Conservation (phyloP, 2,329 filamentous ascomycete species). For the Trichoderma sp. region DNA sequence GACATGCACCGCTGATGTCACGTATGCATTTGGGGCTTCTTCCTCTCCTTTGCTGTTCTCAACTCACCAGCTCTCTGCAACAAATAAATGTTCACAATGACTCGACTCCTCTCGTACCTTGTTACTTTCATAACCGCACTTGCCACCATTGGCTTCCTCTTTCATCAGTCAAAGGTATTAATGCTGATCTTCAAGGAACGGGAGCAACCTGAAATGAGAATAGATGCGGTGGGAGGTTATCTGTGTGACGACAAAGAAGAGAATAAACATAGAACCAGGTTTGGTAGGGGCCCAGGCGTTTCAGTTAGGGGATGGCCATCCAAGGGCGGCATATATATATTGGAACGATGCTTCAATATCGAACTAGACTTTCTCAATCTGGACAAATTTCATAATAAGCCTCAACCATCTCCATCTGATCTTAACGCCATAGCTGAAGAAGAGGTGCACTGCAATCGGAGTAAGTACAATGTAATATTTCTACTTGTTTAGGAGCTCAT, state of each 20-base stretch:
- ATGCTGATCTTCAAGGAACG: not conserved
- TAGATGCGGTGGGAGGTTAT: not conserved
- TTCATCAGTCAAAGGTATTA: not conserved
- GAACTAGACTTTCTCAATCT: constrained; percentile 1
- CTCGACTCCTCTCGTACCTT: not conserved
- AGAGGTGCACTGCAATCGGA: not conserved
- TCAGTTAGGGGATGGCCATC: not conserved
- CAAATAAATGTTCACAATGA: not conserved
- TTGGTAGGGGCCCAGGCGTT: not conserved
- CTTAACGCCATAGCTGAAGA: not conserved
- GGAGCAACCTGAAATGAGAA: not conserved
- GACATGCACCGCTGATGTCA: not conserved
- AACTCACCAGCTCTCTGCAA: not conserved
- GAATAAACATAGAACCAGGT: not conserved
- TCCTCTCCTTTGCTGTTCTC: not conserved
- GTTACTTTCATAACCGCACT: not conserved
- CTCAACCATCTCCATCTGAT: not conserved
- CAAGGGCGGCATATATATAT: not conserved
- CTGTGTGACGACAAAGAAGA: not conserved
- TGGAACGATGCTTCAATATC: not conserved
- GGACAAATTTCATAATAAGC: not conserved
- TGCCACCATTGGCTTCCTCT: not conserved
- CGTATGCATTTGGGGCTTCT: not conserved
- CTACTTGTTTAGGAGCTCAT: not conserved
- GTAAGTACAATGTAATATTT: not conserved